A percentile compares a stretch with the other conserved stretches of the same genome.
Conservation (phyloP, 768 basidiomycete genomes). For the Pulveroboletus frians region DNA sequence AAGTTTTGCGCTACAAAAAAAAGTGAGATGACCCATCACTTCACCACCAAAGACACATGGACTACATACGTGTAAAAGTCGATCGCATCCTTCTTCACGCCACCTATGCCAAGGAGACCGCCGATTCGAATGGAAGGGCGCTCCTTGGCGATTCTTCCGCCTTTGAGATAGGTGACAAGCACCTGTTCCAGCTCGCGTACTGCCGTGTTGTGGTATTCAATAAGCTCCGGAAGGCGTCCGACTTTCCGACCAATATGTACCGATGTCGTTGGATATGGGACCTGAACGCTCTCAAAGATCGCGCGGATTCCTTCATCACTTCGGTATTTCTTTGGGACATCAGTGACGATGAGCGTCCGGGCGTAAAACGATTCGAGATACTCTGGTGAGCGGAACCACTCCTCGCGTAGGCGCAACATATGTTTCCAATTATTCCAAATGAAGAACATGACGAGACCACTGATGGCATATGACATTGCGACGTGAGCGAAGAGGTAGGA, state of each 20-base stretch:
- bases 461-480: constrained; percentile 76
- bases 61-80: constrained; percentile 81
- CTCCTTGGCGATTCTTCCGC: constrained; percentile 70
- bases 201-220: constrained; percentile 89
- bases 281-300: constrained; percentile 67
- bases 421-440: constrained; percentile 71
- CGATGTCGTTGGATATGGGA: constrained; percentile 88
- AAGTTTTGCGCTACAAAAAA: constrained; percentile 36
- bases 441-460: constrained; percentile 62
- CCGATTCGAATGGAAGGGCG: constrained; percentile 80
- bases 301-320: constrained; percentile 78
- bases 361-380: constrained; percentile 91
- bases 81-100: constrained; percentile 84
- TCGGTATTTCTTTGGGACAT: constrained; percentile 75
- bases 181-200: constrained; percentile 89
- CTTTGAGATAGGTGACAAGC: constrained; percentile 86
- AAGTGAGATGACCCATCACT: constrained; percentile 1
- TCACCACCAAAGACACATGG: neutral
- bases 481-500: constrained; percentile 79
- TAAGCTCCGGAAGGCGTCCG: constrained; percentile 82
- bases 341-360: constrained; percentile 78
- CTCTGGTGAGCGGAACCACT: constrained; percentile 88
- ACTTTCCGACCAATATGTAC: constrained; percentile 87
- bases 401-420: constrained; percentile 73
- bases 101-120: constrained; percentile 77